Evolutionary conservation across 805 yeast genomes (phyloP), one percentile per base, ranked within the genome.

Genomic region (Metschnikowia matae): DNA sequence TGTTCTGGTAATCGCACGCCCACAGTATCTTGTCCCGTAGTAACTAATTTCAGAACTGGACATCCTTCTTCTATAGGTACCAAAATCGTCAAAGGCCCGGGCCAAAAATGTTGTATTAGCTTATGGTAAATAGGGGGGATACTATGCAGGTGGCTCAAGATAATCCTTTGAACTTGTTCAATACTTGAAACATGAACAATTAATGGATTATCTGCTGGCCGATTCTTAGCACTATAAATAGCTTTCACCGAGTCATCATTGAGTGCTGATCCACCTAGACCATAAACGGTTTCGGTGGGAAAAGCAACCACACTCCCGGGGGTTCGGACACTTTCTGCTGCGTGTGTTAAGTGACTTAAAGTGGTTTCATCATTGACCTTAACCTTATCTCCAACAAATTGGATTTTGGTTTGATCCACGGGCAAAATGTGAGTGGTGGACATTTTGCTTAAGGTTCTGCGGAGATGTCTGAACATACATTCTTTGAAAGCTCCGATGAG

Each of bases 251-350:
- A 79, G 4, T 79, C 81, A 48, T 89, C 89, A 48, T 74, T 77
- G 45, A 88, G 70, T 0, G 96, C 87, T 3, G 91, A 85, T 0
- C 94, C 99, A 0, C 96, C 99, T 0, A 94, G 75, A 0, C 99
- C 99, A 65, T 94, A 94, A 0, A 94, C 99, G 0, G 99, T 94
- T 63, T 94, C 99, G 0, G 99, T 89, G 1, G 99, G 99, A 60
- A 94, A 91, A 0, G 92, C 98, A 13, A 94, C 90, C 0, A 85
- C 89, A 2, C 49, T 44, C 2, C 61, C 61, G 11, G 54, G 40
- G 26, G 37, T 21, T 33, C 37, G 42, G 23, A 58, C 52, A 20
- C 48, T 52, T 6, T 39, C 31, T 7, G 61, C 59, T 5, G 97
- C 97, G 17, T 67, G 67, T 10, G 66, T 46, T 1, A 90, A 67